A percentile compares a stretch with the other conserved stretches of the same genome.
Evolutionary conservation across 2,329 filamentous ascomycete species (phyloP).

Genomic region (Fusarium piperis): DNA sequence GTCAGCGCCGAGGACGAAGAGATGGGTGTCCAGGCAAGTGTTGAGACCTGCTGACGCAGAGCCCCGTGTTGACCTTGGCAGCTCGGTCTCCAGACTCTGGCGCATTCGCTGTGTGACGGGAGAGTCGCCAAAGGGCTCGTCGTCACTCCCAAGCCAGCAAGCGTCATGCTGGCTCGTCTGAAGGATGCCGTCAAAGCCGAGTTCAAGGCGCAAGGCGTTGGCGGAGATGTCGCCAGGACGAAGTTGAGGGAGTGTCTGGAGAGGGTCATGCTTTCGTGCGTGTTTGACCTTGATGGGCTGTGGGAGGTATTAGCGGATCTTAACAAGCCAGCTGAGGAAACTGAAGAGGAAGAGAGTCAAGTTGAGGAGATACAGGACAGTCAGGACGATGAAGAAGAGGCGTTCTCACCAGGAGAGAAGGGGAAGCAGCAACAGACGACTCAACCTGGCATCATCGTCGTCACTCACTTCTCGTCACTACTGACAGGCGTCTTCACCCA

Average conservation of each 20-base stretch:
- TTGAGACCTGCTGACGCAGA: constrained; percentile 5
- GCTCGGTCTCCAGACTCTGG: constrained; percentile 61
- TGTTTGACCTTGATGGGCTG: constrained; percentile 68
- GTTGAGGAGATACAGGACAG: constrained; percentile 47
- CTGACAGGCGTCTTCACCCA: constrained; percentile 63
- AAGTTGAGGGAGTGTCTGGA: constrained; percentile 55
- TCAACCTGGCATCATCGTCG: constrained; percentile 57
- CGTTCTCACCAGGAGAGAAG: constrained; percentile 19
- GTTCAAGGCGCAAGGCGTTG: constrained; percentile 34
- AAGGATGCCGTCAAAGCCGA: constrained; percentile 53
- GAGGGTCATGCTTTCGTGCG: constrained; percentile 62
- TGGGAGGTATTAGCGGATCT: constrained; percentile 66
- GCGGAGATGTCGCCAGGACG: constrained; percentile 24
- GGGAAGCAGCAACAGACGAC: background rate
- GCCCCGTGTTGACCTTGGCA: constrained; percentile 20
- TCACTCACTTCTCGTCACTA: constrained; percentile 64
- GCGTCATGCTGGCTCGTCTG: constrained; percentile 53
- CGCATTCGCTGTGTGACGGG: constrained; percentile 49
- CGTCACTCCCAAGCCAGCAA: constrained; percentile 58
- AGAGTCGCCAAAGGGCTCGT: constrained; percentile 50
- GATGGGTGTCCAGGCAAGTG: constrained; percentile 58
- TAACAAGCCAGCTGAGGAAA: constrained; percentile 50
- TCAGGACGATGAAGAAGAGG: constrained; percentile 45
- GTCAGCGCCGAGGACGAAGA: constrained; percentile 62
- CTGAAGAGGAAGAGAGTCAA: background rate